Evolutionary conservation across 495 filamentous ascomycete species (phyloP).

Genomic region (Hyaloscypha finlandica): DNA sequence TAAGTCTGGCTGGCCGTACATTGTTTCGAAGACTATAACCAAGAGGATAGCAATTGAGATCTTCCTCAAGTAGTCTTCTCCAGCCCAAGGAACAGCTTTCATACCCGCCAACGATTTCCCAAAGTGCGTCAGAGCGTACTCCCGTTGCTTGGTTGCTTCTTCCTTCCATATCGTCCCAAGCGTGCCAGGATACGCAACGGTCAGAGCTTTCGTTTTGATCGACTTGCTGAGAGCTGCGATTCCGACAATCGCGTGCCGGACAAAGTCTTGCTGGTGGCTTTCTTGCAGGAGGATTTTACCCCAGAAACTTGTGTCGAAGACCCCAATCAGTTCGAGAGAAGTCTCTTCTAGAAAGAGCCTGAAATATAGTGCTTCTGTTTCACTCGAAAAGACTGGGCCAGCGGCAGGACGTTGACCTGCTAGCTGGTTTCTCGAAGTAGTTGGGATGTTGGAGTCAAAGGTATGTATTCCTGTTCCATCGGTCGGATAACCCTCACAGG

Average conservation of each 20-base stretch:
- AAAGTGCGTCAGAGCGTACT: constrained; percentile 3
- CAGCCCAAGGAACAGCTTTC: not conserved
- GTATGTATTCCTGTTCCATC: not conserved
- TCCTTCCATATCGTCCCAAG: not conserved
- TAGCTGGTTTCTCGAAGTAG: not conserved
- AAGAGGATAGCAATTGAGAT: constrained; percentile 5
- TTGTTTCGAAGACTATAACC: constrained; percentile 3
- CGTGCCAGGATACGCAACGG: not conserved
- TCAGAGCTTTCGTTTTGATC: not conserved
- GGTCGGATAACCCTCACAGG: constrained; percentile 1
- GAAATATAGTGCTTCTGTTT: constrained; percentile 9
- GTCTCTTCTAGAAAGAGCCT: not conserved
- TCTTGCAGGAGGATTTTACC: constrained; percentile 3
- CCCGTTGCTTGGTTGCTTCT: not conserved
- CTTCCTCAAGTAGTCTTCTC: constrained; percentile 4
- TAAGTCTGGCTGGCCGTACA: constrained; percentile 1
- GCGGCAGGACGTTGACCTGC: not conserved
- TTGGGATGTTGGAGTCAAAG: not conserved
- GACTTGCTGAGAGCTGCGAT: constrained; percentile 1
- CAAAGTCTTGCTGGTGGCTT: constrained; percentile 5
- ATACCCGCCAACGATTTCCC: constrained; percentile 3
- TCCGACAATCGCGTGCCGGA: not conserved
- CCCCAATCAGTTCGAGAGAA: not conserved
- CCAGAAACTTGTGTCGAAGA: constrained; percentile 8
- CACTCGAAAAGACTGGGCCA: not conserved